Evolutionary conservation across 1,284 basidiomycete species (phyloP), one percentile per base, ranked within the genome.

Genomic region (Malassezia brasiliensis): DNA sequence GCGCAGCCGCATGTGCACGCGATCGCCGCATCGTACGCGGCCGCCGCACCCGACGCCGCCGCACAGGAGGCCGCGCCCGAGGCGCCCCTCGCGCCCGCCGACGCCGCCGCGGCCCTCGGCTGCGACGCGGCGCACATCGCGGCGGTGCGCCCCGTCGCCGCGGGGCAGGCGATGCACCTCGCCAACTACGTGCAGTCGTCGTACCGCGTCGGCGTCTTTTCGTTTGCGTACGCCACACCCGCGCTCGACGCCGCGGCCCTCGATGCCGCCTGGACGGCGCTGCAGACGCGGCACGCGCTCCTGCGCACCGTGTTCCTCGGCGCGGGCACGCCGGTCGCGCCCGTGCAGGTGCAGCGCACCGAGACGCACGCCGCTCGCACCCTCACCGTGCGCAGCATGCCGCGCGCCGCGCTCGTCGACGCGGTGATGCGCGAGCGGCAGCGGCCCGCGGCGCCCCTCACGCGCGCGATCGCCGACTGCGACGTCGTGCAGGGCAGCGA

Each of bases 121-220:
- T 12, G 36, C 22, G 19, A 28, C 3, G 32, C 30, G 17, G 15
- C 46, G 6, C 25, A 52, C 2, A 40, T 68, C 46, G 63, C 66
- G 50, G 46, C 48, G 2, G 61, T 68, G 14, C 60, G 66, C 14
- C 65, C 65, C 0, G 52, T 66, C 19, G 52, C 66, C 5, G 53
- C 65, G 0, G 69, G 69, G 4, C 69, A 72, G 49, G 58, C 53
- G 39, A 47, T 61, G 46, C 63, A 63, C 52, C 50, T 69, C 1
- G 63, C 62, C 3, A 50, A 49, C 9, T 64, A 60, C 59, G 53
- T 64, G 3, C 44, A 54, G 22, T 52, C 42, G 14, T 37, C 52
- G 2, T 38, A 46, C 14, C 58, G 54, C 2, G 37, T 42, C 9
- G 66, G 65, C 1, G 52, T 64, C 3, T 72, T 58, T 51, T 62